Evolutionary conservation across 176 grass and related monocot species (phyloP).

Genomic region (Ensete glaucum): DNA sequence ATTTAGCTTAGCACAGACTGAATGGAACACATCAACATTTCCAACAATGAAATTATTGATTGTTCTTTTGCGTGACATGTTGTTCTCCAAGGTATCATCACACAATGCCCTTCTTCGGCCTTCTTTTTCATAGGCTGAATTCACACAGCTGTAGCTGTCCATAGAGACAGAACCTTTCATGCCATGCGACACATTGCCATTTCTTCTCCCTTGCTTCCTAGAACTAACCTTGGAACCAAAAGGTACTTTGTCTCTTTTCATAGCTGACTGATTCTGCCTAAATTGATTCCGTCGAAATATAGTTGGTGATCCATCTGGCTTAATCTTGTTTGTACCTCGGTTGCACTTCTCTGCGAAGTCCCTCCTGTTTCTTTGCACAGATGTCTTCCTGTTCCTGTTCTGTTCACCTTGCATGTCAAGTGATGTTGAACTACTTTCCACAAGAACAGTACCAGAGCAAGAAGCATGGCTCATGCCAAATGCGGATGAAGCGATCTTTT

Average conservation of each 20-base stretch:
- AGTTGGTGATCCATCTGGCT: background rate
- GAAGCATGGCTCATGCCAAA: background rate
- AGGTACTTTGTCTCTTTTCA: background rate
- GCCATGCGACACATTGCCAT: background rate
- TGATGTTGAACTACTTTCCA: background rate
- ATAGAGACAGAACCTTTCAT: background rate
- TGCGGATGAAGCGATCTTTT: conserved; percentile 1
- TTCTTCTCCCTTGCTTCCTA: background rate
- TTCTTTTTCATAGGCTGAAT: background rate
- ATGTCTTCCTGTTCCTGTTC: background rate
- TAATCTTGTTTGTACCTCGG: background rate
- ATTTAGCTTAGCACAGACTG: background rate
- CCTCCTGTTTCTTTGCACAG: background rate
- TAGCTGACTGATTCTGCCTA: background rate
- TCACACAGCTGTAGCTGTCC: background rate
- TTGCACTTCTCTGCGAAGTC: background rate
- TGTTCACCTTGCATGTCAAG: background rate
- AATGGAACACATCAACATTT: background rate
- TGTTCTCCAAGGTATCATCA: background rate
- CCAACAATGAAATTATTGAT: background rate
- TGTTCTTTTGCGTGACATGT: conserved; percentile 2
- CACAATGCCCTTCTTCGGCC: background rate
- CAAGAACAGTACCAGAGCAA: background rate
- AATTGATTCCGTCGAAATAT: background rate
- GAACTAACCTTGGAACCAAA: background rate